These are phyloP conservation scores for Lactarius sanguifluus DNA, from an alignment of 768 basidiomycete species.

Conservation along the genomic window DNA sequence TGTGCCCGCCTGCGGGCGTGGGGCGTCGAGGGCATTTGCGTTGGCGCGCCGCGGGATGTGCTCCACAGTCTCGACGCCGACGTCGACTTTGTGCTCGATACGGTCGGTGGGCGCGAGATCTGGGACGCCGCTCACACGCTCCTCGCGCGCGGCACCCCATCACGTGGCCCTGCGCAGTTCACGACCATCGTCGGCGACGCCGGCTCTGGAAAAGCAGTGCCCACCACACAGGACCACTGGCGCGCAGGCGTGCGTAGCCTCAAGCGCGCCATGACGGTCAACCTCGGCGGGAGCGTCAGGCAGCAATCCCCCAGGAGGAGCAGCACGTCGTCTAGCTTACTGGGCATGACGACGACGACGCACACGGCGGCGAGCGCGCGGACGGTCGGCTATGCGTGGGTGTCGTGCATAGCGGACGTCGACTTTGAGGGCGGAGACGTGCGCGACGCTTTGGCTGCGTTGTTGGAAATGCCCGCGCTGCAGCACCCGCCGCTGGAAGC, in stretches of 20 bases:
- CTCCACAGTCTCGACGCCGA: constrained; percentile 54
- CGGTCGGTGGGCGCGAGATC: constrained; percentile 74
- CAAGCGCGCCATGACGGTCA: constrained; percentile 34
- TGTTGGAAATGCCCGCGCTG: constrained; percentile 41
- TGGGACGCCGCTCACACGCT: constrained; percentile 74
- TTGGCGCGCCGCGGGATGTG: constrained; percentile 56
- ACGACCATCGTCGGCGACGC: constrained; percentile 78
- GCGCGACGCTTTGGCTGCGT: constrained; percentile 47
- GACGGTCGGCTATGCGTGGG: constrained; percentile 77
- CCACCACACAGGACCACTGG: constrained; percentile 71
- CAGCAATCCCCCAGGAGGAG: constrained; percentile 2
- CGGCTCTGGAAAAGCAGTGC: constrained; percentile 58
- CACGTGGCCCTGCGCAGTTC: constrained; percentile 49
- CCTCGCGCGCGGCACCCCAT: constrained; percentile 41
- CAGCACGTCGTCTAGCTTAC: constrained; percentile 2
- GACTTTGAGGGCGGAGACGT: constrained; percentile 83
- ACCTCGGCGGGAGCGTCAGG: constrained; percentile 16
- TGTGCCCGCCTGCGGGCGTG: constrained; percentile 53
- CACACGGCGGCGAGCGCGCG: constrained; percentile 32
- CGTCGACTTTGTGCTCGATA: constrained; percentile 84
- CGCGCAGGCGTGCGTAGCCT: constrained; percentile 69
- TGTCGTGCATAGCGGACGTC: constrained; percentile 75
- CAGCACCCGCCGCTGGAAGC: constrained; percentile 36
- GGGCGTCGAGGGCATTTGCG: constrained; percentile 78
- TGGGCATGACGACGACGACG: constrained; percentile 12